Base-by-base conservation (phyloP, 2,329 filamentous ascomycete species). In the Alternaria incomplexa region DNA sequence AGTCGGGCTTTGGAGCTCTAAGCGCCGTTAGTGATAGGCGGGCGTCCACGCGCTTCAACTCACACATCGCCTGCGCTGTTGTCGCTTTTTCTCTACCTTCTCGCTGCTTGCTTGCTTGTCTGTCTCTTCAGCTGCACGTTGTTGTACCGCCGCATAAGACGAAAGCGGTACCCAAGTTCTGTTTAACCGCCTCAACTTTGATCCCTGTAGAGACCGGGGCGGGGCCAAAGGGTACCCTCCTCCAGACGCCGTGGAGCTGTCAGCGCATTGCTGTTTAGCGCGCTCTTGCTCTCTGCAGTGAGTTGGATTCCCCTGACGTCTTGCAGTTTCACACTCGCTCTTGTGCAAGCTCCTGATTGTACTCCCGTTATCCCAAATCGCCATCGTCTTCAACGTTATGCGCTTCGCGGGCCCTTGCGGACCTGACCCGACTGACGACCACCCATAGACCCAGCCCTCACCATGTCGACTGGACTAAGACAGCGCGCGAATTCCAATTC, bases 391-490 rank as follows among this genome's bases (percentile, higher is more conserved):
- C 60, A 71, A 65, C 71, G 68, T 65, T 65, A 78, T 79, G 77
- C 71, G 71, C 76, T 67, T 63, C 65, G 67, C 67, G 65, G 62
- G 67, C 68, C 59, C 59, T 63, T 64, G 59, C 67, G 65, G 65
- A 68, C 44, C 64, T 54, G 61, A 72, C 64, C 62, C 59, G 57
- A 76, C 77, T 78, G 71, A 79, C 77, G 58, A 68, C 61, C 65
- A 65, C 56, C 61, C 61, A 40, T 53, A 79, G 75, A 68, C 58
- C 70, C 65, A 68, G 71, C 72, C 66, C 45, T 56, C 61, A 77
- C 61, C 66, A 85, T 85, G 83, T 84, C 83, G 67, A 73, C 77
- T 71, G 81, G 80, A 64, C 76, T 79, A 64, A 69, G 80, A 67
- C 80, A 81, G 62, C 79, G 80, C 63, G 82, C 82, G 57, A 73